phyloP scores from a whole-genome alignment of 106 monocot species.

The Agapanthus africanus region DNA sequence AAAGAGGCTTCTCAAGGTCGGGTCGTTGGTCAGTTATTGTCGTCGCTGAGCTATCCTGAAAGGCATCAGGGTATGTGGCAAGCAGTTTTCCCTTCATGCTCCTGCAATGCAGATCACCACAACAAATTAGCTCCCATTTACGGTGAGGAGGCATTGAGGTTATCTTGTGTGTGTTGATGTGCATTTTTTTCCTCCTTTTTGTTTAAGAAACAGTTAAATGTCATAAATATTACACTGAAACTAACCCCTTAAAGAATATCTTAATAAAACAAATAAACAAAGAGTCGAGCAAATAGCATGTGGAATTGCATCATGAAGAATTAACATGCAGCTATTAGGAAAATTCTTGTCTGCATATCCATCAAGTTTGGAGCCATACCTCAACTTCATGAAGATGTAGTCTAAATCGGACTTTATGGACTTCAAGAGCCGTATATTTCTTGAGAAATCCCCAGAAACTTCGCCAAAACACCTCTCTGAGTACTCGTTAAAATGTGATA shows the following conservation, averaged over 20 bases:
- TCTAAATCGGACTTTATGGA: slow-evolving; percentile 93
- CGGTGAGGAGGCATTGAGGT: no score
- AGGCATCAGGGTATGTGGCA: slow-evolving; percentile 88
- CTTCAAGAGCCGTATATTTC: slow-evolving; percentile 68
- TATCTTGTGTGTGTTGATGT: no score
- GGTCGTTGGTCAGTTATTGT: slow-evolving; percentile 57
- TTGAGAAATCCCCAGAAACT: slow-evolving; percentile 65
- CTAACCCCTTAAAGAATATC: no score
- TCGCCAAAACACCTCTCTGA: slow-evolving; percentile 75
- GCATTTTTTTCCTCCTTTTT: no score
- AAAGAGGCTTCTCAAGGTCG: slow-evolving; percentile 64
- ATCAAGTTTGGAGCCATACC: slow-evolving; percentile 27
- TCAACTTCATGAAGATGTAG: slow-evolving; percentile 77
- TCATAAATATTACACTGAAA: no score
- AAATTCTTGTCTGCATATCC: background rate
- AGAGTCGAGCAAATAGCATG: background rate
- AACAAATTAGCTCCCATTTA: background rate
- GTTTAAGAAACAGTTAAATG: no score
- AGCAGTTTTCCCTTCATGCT: slow-evolving; percentile 67
- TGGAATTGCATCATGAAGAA: background rate
- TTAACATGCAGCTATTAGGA: background rate
- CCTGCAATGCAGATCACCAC: slow-evolving; percentile 22
- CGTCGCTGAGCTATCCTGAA: slow-evolving; percentile 44
- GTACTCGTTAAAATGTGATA: slow-evolving; percentile 93
- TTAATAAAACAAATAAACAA: no score